Evolutionary conservation across 2,329 filamentous ascomycete species (phyloP), one percentile per base, ranked within the genome.

Genomic region (Cladosporium velox): DNA sequence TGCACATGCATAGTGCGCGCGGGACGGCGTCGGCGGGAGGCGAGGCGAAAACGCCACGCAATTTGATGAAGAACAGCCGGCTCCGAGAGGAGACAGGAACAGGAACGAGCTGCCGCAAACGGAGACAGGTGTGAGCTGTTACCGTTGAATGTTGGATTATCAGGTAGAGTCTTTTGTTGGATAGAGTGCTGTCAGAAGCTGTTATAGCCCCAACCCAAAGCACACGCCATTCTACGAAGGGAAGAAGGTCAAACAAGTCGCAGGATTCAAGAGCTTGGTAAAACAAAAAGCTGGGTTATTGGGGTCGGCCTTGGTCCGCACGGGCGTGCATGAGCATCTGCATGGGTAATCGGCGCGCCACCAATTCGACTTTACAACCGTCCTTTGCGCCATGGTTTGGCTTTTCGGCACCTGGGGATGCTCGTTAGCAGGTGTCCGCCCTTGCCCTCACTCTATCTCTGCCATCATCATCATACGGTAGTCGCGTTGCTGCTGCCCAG

Each of bases 311-410:
- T 21, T 47, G 41, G 41, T 21, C 10, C n/a, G 41, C 41, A 47
- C 41, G 41, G 41, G 41, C 41, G 18, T 47, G 41, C 41, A 8
- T 34, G 21, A n/a, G 38, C 24, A 2, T 18, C 30, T 63, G 60
- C 47, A 63, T 54, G 60, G 60, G 60, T 63, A 49, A 55, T 49
- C 60, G 1, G 8, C 30, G 24, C 60, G 60, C 60, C 60, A 63
- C 32, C 60, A 63, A 63, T 63, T 55, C 60, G 32, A 51, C 60
- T 8, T 18, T 15, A 34, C 32, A 63, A 63, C 60, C 60, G 60
- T 35, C 55, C 55, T 41, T 47, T 24, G 41, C n/a, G 41, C 41
- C 41, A 15, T 21, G 8, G 28, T 55, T 55, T 30, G 30, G 11
- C 52, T 55, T 55, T 55, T 24, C 49, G 26, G 24, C 12, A 5